Conservation (phyloP, 306 rosid species). For the Malus fusca region DNA sequence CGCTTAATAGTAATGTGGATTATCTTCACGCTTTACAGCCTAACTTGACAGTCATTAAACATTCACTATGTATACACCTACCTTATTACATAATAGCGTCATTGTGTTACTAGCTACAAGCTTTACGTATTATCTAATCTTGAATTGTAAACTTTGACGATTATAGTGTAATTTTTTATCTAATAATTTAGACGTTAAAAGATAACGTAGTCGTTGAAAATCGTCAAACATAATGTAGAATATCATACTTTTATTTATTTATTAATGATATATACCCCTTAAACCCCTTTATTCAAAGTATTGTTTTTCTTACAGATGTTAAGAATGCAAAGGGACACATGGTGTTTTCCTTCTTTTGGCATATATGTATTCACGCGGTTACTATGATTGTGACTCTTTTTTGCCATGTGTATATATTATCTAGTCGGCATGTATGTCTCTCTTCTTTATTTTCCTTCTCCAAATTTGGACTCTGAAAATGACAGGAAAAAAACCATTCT, state of each 20-base stretch:
- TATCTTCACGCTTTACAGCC: too few relatives aligned
- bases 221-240: not conserved
- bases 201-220: too few relatives aligned
- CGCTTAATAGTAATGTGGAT: not conserved
- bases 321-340: not conserved
- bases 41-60: not conserved
- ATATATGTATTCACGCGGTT: not conserved
- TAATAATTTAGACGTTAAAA: too few relatives aligned
- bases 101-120: not conserved
- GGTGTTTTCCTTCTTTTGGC: not conserved
- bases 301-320: not conserved
- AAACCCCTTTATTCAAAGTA: not conserved
- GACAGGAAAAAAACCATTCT: not conserved
- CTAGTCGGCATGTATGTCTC: not conserved
- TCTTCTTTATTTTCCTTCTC: not conserved
- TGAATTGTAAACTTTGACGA: not conserved
- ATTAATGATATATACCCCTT: not conserved
- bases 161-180: too few relatives aligned
- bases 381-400: not conserved
- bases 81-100: not conserved
- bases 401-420: not conserved
- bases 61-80: not conserved
- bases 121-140: not conserved
- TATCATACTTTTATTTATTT: too few relatives aligned
- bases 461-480: not conserved